Evolutionary conservation across 306 rosid genomes (phyloP).

Genomic region (Prunus kanzakura): DNA sequence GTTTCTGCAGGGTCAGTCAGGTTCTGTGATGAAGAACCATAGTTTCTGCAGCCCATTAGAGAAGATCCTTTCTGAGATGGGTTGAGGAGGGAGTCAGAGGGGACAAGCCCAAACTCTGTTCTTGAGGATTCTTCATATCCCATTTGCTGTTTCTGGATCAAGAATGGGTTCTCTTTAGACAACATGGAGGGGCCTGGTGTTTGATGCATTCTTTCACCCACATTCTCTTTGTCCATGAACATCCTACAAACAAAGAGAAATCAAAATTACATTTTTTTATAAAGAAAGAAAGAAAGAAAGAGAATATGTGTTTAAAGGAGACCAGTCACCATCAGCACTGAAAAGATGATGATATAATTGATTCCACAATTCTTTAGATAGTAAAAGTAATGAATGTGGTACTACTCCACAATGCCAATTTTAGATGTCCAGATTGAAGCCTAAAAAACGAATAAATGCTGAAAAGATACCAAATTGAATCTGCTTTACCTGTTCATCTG

Average conservation of each 20-base stretch:
- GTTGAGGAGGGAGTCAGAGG: constrained; percentile 66
- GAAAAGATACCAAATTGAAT: neutral
- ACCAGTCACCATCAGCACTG: neutral
- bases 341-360: neutral
- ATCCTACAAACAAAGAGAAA: constrained; percentile 43
- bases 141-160: constrained; percentile 44
- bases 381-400: constrained; percentile 1
- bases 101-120: constrained; percentile 61
- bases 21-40: constrained; percentile 39
- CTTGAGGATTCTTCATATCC: constrained; percentile 51
- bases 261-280: neutral
- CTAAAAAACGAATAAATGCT: constrained; percentile 6
- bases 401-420: neutral
- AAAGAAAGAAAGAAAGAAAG: too few relatives aligned
- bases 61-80: constrained; percentile 53
- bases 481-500: constrained; percentile 56
- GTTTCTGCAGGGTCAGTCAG: constrained; percentile 22
- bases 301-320: neutral
- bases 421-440: neutral
- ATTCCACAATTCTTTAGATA: neutral
- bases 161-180: constrained; percentile 41
- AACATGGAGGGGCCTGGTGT: constrained; percentile 50
- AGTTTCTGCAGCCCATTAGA: constrained; percentile 28
- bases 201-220: constrained; percentile 45
- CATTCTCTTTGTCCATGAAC: constrained; percentile 53